A percentile compares a stretch with the other conserved stretches of the same genome.
phyloP scores from a whole-genome alignment of 176 grass and related monocot genomes.

The Alloteropsis semialata region DNA sequence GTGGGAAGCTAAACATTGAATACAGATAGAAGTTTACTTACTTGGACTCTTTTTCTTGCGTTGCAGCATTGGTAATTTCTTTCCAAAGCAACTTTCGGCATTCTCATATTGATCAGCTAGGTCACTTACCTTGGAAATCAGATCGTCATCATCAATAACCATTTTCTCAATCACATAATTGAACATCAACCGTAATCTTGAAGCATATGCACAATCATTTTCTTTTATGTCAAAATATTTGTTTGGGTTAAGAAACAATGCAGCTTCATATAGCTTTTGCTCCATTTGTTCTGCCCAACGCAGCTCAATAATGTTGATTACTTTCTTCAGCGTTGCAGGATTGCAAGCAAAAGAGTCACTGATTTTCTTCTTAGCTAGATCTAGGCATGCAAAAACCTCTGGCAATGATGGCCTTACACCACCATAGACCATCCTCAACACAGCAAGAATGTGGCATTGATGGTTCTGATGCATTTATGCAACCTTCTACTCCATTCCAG shows the following conservation, averaged over 20 bases:
- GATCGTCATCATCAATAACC: background rate
- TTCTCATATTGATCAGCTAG: conserved; percentile 5
- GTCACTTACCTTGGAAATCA: background rate
- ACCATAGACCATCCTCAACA: conserved; percentile 4
- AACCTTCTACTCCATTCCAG: conserved; percentile 6
- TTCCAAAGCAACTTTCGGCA: background rate
- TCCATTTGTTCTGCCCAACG: background rate
- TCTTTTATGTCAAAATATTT: background rate
- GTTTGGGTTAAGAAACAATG: conserved; percentile 9
- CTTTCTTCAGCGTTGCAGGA: background rate
- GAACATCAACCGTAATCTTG: background rate
- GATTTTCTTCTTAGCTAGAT: conserved; percentile 19
- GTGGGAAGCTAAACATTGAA: background rate
- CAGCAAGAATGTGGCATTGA: background rate
- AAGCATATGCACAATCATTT: background rate
- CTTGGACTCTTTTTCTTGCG: background rate
- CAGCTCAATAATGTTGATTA: background rate
- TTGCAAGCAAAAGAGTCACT: background rate
- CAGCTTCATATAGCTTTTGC: background rate
- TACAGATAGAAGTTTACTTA: background rate
- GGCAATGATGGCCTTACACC: background rate
- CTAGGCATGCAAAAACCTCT: background rate
- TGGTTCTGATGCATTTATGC: conserved; percentile 3
- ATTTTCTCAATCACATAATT: background rate
- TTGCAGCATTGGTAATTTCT: background rate